phyloP scores from a whole-genome alignment of 306 rosid species.

The Vicia villosa region DNA sequence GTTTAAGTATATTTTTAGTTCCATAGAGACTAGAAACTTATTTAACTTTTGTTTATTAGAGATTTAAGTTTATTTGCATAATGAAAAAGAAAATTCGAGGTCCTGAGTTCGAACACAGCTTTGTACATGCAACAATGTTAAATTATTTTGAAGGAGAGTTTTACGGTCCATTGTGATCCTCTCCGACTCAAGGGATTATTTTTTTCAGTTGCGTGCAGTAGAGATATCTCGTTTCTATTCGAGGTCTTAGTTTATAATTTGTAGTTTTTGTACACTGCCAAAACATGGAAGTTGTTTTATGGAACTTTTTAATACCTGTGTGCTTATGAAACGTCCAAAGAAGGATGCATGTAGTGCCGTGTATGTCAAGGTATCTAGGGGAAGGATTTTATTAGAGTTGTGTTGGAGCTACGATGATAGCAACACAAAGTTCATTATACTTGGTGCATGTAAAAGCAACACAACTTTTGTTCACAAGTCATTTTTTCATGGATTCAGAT shows the following conservation, averaged over 20 bases:
- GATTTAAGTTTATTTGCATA: background rate
- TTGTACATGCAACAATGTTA: too few species aligned
- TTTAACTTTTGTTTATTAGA: background rate
- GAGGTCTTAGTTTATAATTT: background rate
- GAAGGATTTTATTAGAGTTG: background rate
- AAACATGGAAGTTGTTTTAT: background rate
- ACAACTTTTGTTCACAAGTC: background rate
- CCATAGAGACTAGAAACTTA: too few species aligned
- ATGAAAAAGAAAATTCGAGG: background rate
- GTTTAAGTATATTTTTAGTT: background rate
- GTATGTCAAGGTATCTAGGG: background rate
- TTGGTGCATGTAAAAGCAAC: background rate
- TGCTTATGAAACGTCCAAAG: conserved; percentile 1
- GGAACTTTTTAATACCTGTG: background rate
- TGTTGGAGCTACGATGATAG: background rate
- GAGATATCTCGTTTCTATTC: background rate
- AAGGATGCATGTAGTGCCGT: background rate
- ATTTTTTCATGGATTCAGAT: background rate
- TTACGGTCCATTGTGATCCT: too few species aligned
- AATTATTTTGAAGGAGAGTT: too few species aligned
- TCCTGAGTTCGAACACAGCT: too few species aligned
- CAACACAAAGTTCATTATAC: background rate
- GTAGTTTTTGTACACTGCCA: background rate
- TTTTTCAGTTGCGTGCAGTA: too few species aligned
- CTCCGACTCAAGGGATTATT: too few species aligned